Evolutionary conservation across 2,329 filamentous ascomycete species (phyloP).

Genomic region (Pyricularia sp.): DNA sequence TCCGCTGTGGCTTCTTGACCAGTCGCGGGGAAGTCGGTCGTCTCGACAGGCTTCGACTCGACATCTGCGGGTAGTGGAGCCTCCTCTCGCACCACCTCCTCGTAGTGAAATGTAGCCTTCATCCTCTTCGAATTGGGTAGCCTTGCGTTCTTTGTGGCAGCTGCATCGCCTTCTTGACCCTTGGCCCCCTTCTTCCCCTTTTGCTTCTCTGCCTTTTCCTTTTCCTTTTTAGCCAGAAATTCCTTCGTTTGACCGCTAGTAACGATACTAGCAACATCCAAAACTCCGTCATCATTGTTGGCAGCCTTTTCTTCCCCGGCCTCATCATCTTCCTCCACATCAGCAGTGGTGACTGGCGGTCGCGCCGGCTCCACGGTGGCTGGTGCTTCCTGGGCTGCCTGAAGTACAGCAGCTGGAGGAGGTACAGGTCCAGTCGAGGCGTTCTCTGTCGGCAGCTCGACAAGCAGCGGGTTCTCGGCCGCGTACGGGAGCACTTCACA

Average conservation of each 20-base stretch:
- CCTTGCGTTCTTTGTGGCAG: constrained; percentile 44
- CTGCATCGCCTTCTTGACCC: constrained; percentile 44
- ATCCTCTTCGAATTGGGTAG: constrained; percentile 65
- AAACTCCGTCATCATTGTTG: constrained; percentile 58
- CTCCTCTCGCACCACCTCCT: constrained; percentile 51
- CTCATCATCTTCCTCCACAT: constrained; percentile 22
- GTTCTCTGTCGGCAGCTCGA: constrained; percentile 37
- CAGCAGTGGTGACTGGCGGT: constrained; percentile 10
- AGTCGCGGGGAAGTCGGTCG: constrained; percentile 5
- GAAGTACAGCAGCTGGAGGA: constrained; percentile 20
- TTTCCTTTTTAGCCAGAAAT: constrained; percentile 74
- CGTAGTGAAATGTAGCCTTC: constrained; percentile 63
- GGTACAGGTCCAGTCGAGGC: constrained; percentile 11
- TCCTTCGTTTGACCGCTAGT: constrained; percentile 74
- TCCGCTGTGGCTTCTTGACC: constrained; percentile 8
- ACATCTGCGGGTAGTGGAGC: neutral
- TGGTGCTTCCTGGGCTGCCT: constrained; percentile 25
- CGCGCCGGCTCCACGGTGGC: constrained; percentile 20
- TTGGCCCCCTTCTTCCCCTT: constrained; percentile 53
- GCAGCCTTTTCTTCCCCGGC: constrained; percentile 31
- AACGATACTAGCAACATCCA: constrained; percentile 79
- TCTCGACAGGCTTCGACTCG: neutral
- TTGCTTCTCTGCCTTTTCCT: constrained; percentile 61
- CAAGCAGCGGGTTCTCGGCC: constrained; percentile 30
- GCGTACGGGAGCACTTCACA: constrained; percentile 57